Conservation (phyloP, 2,329 filamentous ascomycete species). For the Cordyceps fumosorosea region DNA sequence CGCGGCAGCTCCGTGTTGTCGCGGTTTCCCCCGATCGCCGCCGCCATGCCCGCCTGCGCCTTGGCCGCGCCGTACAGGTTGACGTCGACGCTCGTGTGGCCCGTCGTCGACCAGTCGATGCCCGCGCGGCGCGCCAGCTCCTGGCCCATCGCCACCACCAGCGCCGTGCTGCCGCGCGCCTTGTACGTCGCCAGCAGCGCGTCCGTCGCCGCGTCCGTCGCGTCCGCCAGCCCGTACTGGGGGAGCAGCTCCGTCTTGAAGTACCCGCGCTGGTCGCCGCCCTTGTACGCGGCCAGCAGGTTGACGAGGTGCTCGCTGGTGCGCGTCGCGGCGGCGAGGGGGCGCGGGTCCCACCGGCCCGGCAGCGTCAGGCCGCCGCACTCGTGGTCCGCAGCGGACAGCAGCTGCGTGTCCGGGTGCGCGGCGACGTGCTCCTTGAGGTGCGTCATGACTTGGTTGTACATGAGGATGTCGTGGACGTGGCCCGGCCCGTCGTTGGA, state of each 20-base stretch:
- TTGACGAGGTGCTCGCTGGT: constrained; percentile 16
- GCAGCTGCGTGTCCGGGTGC: constrained; percentile 20
- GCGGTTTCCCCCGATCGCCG: constrained; percentile 18
- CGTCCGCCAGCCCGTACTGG: constrained; percentile 16
- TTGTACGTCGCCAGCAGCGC: constrained; percentile 12
- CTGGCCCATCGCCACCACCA: constrained; percentile 14
- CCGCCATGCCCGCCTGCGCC: background rate
- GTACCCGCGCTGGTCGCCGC: constrained; percentile 16
- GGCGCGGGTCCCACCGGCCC: constrained; percentile 17
- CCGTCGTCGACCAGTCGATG: constrained; percentile 19
- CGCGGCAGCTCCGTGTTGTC: constrained; percentile 23
- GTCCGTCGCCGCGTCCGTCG: constrained; percentile 14
- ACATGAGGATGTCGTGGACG: constrained; percentile 21
- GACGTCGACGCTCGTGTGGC: constrained; percentile 20
- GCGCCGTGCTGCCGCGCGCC: constrained; percentile 9
- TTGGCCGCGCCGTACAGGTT: constrained; percentile 18
- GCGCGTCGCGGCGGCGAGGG: constrained; percentile 15
- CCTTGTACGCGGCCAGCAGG: constrained; percentile 13
- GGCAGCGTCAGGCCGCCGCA: constrained; percentile 20
- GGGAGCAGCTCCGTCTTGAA: constrained; percentile 16
- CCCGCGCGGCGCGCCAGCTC: constrained; percentile 15
- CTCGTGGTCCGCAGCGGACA: constrained; percentile 22
- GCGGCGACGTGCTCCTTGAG: constrained; percentile 18
- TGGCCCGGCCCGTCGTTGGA: constrained; percentile 20
- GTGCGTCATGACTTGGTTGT: constrained; percentile 20